phyloP scores from a whole-genome alignment of 306 rosid genomes.

The Quercus glauca region DNA sequence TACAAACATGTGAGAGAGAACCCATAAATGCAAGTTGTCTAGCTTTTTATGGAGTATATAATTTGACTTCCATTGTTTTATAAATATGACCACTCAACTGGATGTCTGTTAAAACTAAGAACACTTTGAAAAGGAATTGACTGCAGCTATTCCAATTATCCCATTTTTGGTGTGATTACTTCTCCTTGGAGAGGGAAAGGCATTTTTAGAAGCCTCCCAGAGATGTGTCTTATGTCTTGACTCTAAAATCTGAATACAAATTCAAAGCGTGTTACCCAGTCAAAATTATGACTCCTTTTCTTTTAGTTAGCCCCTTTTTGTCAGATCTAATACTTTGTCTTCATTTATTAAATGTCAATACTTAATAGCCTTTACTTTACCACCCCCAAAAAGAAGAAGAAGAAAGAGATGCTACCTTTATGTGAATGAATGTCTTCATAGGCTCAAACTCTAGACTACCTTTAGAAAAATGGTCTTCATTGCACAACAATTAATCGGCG shows the following conservation, averaged over 20 bases:
- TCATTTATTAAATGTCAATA: neutral
- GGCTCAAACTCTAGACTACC: neutral
- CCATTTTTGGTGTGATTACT: neutral
- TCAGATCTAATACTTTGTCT: neutral
- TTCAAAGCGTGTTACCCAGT: neutral
- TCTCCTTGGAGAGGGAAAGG: neutral
- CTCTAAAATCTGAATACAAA: neutral
- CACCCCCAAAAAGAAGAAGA: neutral
- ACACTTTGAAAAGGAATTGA: neutral
- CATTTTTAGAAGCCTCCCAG: neutral
- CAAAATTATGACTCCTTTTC: neutral
- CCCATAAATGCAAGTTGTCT: neutral
- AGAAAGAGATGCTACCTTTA: neutral
- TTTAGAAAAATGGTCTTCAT: neutral
- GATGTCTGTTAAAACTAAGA: neutral
- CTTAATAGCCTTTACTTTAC: neutral
- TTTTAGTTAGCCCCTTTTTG: neutral
- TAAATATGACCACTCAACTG: neutral
- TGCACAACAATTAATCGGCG: slow-evolving; percentile 11
- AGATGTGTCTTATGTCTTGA: neutral
- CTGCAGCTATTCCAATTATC: neutral
- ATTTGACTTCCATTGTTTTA: neutral
- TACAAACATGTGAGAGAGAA: neutral
- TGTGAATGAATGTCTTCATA: neutral
- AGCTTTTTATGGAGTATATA: neutral